phyloP scores from a whole-genome alignment of 495 filamentous ascomycete species.

The Aspergillus panamensis region DNA sequence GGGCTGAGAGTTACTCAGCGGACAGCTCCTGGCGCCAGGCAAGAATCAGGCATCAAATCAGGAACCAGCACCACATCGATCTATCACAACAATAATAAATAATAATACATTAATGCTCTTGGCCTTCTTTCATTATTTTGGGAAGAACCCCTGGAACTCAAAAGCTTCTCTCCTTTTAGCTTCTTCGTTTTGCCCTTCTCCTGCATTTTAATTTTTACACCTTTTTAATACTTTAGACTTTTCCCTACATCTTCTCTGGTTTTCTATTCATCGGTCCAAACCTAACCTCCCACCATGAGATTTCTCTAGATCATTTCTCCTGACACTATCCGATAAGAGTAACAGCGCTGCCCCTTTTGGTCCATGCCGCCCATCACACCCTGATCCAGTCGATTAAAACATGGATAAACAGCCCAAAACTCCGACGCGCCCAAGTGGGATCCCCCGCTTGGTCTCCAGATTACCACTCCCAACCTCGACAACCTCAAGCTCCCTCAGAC shows the following conservation, averaged over 20 bases:
- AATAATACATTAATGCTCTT: conserved; percentile 8
- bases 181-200: not conserved
- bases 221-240: not conserved
- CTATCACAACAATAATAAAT: conserved; percentile 11
- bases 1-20: not conserved
- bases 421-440: conserved; percentile 34
- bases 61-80: not conserved
- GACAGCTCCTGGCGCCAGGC: not conserved
- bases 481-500: conserved; percentile 34
- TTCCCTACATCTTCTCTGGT: not conserved
- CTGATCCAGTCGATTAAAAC: conserved; percentile 7
- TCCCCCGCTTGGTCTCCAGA: conserved; percentile 42
- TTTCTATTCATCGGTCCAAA: not conserved
- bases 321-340: conserved; percentile 2
- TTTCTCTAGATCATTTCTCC: not conserved
- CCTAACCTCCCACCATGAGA: conserved; percentile 10
- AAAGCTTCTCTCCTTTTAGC: not conserved
- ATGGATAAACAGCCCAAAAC: conserved; percentile 39
- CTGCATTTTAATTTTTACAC: not conserved
- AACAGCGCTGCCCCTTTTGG: not conserved
- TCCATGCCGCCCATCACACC: not conserved
- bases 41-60: conserved; percentile 11
- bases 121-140: conserved; percentile 1
- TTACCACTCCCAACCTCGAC: conserved; percentile 41
- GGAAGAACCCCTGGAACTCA: conserved; percentile 9